Conservation (phyloP, 306 rosid genomes). For the Vigna trinervia region DNA sequence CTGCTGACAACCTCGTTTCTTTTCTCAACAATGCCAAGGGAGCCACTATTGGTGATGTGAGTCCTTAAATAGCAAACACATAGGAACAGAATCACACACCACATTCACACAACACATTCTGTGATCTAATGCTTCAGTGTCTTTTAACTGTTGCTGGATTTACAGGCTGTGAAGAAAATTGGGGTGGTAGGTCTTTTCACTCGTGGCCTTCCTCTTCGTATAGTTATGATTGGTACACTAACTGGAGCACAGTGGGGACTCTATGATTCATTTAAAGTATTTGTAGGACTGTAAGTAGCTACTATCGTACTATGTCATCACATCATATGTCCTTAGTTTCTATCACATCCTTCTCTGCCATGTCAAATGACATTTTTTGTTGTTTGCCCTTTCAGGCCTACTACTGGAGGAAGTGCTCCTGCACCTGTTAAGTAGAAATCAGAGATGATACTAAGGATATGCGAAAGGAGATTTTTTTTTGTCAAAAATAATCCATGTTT, state of each 20-base stretch:
- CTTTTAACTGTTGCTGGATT: slow-evolving; percentile 34
- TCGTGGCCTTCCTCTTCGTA: slow-evolving; percentile 86
- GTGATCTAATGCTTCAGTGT: slow-evolving; percentile 31
- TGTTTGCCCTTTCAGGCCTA: slow-evolving; percentile 60
- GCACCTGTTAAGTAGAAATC: slow-evolving; percentile 36
- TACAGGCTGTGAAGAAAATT: slow-evolving; percentile 72
- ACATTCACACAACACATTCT: not conserved
- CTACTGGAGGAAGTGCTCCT: slow-evolving; percentile 65
- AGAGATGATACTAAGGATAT: not conserved
- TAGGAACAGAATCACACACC: not conserved
- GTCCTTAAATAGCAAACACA: slow-evolving; percentile 19
- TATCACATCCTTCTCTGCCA: not conserved
- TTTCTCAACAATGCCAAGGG: slow-evolving; percentile 86
- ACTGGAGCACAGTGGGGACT: slow-evolving; percentile 76
- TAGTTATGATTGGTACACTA: slow-evolving; percentile 80
- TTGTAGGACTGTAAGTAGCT: slow-evolving; percentile 73
- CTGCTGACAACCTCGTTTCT: slow-evolving; percentile 86
- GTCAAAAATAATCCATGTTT: slow-evolving; percentile 42
- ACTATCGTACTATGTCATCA: not conserved
- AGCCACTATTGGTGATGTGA: slow-evolving; percentile 78
- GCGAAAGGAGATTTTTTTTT: not conserved
- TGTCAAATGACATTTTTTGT: not conserved
- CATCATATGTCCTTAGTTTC: slow-evolving; percentile 18
- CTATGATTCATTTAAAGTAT: slow-evolving; percentile 76
- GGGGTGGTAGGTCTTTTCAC: slow-evolving; percentile 74